phyloP scores from a whole-genome alignment of 2,329 filamentous ascomycete genomes.

The Arthrobotrys musiformis region DNA sequence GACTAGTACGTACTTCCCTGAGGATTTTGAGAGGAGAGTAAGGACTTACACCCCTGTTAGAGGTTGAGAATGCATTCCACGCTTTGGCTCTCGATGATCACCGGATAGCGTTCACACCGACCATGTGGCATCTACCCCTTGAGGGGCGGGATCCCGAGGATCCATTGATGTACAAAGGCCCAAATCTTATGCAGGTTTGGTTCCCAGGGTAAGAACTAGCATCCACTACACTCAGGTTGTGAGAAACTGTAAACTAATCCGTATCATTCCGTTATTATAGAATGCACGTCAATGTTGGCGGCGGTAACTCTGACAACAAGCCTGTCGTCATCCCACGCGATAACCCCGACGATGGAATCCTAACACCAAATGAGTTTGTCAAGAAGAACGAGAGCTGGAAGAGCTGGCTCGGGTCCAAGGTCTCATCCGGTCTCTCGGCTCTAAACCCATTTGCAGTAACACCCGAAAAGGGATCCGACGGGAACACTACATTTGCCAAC shows the following conservation, averaged over 20 bases:
- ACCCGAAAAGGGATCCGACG: constrained; percentile 41
- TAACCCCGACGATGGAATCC: constrained; percentile 39
- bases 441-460: constrained; percentile 30
- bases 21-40: not conserved
- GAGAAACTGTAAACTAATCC: not conserved
- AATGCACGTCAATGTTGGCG: constrained; percentile 68
- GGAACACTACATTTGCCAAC: constrained; percentile 26
- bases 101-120: constrained; percentile 66
- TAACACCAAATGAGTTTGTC: constrained; percentile 36
- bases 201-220: constrained; percentile 41
- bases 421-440: constrained; percentile 33
- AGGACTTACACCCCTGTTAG: constrained; percentile 49
- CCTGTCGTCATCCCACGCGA: constrained; percentile 44
- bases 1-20: constrained; percentile 17
- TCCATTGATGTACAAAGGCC: constrained; percentile 21
- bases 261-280: constrained; percentile 61
- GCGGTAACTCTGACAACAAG: constrained; percentile 62
- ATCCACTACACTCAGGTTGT: not conserved
- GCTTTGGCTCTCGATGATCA: constrained; percentile 63
- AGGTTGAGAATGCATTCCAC: constrained; percentile 63
- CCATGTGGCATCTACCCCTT: constrained; percentile 67
- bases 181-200: constrained; percentile 50
- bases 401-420: constrained; percentile 7
- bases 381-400: constrained; percentile 40
- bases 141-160: constrained; percentile 58